Conservation (phyloP, 495 filamentous ascomycete species). For the Oleoguttula mirabilis region DNA sequence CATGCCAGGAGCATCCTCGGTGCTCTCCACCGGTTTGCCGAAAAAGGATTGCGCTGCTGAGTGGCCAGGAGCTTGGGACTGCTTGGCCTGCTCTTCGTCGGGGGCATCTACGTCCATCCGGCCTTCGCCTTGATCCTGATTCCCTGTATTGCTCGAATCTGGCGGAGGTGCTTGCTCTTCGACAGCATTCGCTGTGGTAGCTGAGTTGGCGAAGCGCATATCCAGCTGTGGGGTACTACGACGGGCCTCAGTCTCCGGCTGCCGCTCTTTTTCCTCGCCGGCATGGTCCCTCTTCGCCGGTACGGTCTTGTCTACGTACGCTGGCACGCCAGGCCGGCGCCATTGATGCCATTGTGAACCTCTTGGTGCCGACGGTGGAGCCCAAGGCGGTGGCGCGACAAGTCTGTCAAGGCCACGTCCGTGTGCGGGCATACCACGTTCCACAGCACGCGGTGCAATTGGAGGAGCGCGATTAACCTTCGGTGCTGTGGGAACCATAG, state of each 20-base stretch:
- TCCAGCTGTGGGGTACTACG: background rate
- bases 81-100: background rate
- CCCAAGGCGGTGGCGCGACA: conserved; percentile 7
- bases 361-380: conserved; percentile 18
- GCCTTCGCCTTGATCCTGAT: conserved; percentile 2
- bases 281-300: conserved; percentile 24
- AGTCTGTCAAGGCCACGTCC: conserved; percentile 8
- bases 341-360: conserved; percentile 24
- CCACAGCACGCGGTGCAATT: conserved; percentile 15
- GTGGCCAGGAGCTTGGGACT: conserved; percentile 1
- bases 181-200: background rate
- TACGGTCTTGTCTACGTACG: conserved; percentile 12
- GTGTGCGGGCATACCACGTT: conserved; percentile 10
- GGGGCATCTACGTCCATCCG: conserved; percentile 14
- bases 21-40: conserved; percentile 8
- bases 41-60: conserved; percentile 20
- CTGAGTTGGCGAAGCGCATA: background rate
- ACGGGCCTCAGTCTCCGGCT: background rate
- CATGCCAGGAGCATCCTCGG: conserved; percentile 5
- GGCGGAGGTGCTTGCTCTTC: background rate
- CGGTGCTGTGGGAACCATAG: conserved; percentile 30
- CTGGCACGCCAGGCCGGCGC: conserved; percentile 24
- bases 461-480: conserved; percentile 26
- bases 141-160: background rate
- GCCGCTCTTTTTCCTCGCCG: conserved; percentile 19